Conservation (phyloP, 306 rosid species). For the Cyclanthera cordifolia region DNA sequence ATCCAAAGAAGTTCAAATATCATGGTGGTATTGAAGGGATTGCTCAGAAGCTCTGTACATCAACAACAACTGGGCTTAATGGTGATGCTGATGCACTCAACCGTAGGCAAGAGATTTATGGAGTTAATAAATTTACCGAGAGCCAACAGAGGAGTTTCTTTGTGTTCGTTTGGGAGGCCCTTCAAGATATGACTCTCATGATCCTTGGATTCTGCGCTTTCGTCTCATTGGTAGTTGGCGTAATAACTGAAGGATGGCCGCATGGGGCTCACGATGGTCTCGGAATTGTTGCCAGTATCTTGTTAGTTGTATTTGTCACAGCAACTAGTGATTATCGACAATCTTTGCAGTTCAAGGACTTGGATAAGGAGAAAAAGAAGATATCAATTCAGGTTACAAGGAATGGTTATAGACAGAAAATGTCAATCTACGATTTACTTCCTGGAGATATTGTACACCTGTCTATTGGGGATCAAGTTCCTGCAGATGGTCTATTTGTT, state of each 20-base stretch:
- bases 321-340: slow-evolving; percentile 93
- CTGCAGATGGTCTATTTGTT: slow-evolving; percentile 81
- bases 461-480: slow-evolving; percentile 84
- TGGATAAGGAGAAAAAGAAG: slow-evolving; percentile 95
- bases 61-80: slow-evolving; percentile 41
- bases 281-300: slow-evolving; percentile 88
- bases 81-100: slow-evolving; percentile 26
- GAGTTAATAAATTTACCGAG: slow-evolving; percentile 75
- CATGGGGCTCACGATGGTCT: slow-evolving; percentile 91
- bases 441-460: slow-evolving; percentile 92
- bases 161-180: slow-evolving; percentile 94
- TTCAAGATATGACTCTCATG: slow-evolving; percentile 95
- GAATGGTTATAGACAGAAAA: slow-evolving; percentile 76
- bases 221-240: slow-evolving; percentile 71
- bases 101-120: slow-evolving; percentile 47
- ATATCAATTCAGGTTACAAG: slow-evolving; percentile 82
- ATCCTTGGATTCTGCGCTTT: slow-evolving; percentile 82
- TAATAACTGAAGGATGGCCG: slow-evolving; percentile 89
- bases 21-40: slow-evolving; percentile 64
- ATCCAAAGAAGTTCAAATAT: slow-evolving; percentile 52
- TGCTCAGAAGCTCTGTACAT: slow-evolving; percentile 60
- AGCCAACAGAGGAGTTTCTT: slow-evolving; percentile 53
- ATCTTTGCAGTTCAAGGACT: slow-evolving; percentile 82
- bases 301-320: slow-evolving; percentile 83
- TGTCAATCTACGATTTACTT: slow-evolving; percentile 83